These are phyloP conservation scores for Cymodocea nodosa DNA, from an alignment of 116 monocot genomes.

Conservation along the genomic window DNA sequence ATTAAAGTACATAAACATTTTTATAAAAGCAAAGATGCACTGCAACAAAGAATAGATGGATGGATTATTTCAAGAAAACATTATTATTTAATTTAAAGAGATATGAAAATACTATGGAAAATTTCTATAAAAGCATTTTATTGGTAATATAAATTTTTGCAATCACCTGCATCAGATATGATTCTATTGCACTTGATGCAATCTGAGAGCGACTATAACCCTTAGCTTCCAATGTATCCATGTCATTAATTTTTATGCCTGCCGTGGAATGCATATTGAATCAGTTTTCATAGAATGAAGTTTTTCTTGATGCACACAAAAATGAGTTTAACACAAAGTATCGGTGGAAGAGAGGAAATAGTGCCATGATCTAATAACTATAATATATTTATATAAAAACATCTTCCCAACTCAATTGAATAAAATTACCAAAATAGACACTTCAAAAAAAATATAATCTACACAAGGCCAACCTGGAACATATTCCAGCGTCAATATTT, in stretches of 20 bases:
- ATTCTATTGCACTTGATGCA: slow-evolving; percentile 77
- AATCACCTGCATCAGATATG: slow-evolving; percentile 87
- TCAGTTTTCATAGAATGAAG: neutral
- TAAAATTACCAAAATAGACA: neutral
- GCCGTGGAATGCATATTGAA: slow-evolving; percentile 1
- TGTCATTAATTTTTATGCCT: slow-evolving; percentile 84
- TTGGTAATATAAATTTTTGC: too few relatives aligned
- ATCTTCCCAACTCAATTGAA: neutral
- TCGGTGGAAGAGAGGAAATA: neutral
- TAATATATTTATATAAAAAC: neutral
- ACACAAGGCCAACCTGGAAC: slow-evolving; percentile 53
- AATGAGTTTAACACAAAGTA: neutral
- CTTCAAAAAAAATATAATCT: neutral
- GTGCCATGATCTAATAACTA: neutral
- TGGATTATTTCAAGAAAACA: too few relatives aligned
- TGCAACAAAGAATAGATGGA: too few relatives aligned
- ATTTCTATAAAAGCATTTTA: too few relatives aligned
- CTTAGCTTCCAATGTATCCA: slow-evolving; percentile 41
- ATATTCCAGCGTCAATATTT: slow-evolving; percentile 94
- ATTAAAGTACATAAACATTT: too few relatives aligned
- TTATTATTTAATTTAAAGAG: too few relatives aligned
- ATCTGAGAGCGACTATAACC: slow-evolving; percentile 55
- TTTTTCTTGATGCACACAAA: neutral
- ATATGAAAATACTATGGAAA: neutral
- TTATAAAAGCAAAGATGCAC: too few relatives aligned